Percentiles rank a stretch among this genome's conserved stretches.
phyloP scores from a whole-genome alignment of 305 asterid genomes.

The Ruellia speciosa region DNA sequence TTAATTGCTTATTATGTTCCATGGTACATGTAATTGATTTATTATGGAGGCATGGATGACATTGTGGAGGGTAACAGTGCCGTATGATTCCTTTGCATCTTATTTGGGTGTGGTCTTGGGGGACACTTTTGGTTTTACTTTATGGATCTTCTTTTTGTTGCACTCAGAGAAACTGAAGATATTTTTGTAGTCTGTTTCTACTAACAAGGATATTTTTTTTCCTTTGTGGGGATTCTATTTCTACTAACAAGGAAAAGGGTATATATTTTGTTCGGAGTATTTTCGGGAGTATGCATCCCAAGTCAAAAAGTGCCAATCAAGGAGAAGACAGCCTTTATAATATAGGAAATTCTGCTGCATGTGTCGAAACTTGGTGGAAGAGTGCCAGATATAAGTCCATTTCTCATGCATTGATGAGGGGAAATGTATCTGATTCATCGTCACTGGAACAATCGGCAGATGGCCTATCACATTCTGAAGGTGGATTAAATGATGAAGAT shows the following conservation, averaged over 20 bases:
- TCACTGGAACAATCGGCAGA: constrained; percentile 34
- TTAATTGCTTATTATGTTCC: too few species aligned
- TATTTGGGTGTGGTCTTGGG: too few species aligned
- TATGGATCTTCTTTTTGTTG: constrained; percentile 3
- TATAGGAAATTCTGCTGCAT: constrained; percentile 24
- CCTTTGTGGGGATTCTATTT: constrained; percentile 1
- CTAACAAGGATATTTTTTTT: not conserved
- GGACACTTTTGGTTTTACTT: not conserved
- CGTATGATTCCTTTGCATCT: too few species aligned
- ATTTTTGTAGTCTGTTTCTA: not conserved
- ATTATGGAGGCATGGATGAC: too few species aligned
- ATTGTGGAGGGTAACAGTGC: too few species aligned
- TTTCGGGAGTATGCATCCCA: constrained; percentile 45
- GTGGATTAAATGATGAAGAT: constrained; percentile 39
- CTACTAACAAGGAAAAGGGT: not conserved
- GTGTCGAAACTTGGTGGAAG: constrained; percentile 45
- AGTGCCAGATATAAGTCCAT: constrained; percentile 28
- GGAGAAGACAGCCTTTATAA: constrained; percentile 27
- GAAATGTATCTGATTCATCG: constrained; percentile 45
- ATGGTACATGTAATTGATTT: too few species aligned
- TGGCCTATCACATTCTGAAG: constrained; percentile 33
- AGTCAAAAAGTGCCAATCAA: constrained; percentile 29
- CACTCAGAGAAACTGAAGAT: not conserved
- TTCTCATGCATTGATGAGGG: constrained; percentile 31
- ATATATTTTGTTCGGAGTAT: constrained; percentile 10